Conservation (phyloP, 345 rosid genomes). For the Sonneratia caseolaris region DNA sequence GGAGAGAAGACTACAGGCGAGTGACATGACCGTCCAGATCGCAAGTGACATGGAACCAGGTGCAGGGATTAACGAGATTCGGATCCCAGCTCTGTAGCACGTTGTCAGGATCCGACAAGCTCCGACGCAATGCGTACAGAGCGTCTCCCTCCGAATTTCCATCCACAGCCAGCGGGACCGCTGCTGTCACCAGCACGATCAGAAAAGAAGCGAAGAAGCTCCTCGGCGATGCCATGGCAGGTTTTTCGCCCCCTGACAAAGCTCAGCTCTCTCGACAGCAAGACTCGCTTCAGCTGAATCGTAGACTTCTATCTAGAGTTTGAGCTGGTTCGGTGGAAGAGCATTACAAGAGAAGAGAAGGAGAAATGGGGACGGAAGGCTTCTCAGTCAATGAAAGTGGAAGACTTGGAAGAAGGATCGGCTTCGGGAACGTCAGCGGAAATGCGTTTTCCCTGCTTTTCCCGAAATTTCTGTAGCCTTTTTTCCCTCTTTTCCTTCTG, state of each 20-base stretch:
- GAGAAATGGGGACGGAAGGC: too few species aligned
- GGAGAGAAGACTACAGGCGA: conserved; percentile 39
- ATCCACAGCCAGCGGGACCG: conserved; percentile 5
- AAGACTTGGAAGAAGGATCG: neutral
- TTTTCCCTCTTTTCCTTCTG: neutral
- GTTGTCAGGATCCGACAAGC: conserved; percentile 71
- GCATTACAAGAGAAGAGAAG: too few species aligned
- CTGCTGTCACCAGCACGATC: neutral
- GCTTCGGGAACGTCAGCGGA: conserved; percentile 7
- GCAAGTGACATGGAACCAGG: conserved; percentile 97
- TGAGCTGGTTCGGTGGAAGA: neutral
- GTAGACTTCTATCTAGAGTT: neutral
- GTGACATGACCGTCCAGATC: conserved; percentile 79
- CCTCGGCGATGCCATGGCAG: too few species aligned
- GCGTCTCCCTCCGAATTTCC: conserved; percentile 92
- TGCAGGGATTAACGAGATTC: conserved; percentile 85
- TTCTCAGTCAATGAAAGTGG: too few species aligned
- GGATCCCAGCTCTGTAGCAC: conserved; percentile 99
- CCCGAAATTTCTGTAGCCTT: neutral
- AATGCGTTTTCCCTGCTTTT: neutral
- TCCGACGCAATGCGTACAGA: conserved; percentile 52
- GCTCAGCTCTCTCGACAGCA: neutral
- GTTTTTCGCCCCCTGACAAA: too few species aligned
- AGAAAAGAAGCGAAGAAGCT: too few species aligned
- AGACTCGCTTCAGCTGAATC: neutral